Evolutionary conservation across 176 grass and related monocot species (phyloP).

Genomic region (Otatea glauca): DNA sequence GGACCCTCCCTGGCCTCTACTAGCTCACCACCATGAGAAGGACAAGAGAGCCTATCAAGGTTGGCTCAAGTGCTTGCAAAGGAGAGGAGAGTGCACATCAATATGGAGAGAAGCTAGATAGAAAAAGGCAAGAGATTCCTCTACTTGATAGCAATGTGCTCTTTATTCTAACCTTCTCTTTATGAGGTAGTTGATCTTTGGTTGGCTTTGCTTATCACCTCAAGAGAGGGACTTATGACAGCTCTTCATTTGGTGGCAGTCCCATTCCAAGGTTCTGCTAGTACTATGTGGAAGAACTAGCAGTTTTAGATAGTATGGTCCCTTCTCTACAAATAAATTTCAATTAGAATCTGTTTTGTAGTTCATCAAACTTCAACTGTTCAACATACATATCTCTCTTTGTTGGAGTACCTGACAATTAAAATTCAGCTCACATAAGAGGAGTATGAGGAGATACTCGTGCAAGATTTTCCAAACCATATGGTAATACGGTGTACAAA

Average conservation of each 20-base stretch:
- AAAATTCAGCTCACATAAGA: not conserved
- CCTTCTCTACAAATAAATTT: not conserved
- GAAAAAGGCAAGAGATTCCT: constrained; percentile 26
- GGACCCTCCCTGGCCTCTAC: constrained; percentile 25
- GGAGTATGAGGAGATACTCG: not conserved
- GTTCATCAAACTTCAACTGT: not conserved
- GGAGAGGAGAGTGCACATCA: constrained; percentile 30
- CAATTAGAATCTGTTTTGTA: not conserved
- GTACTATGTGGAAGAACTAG: not conserved
- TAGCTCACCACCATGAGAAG: constrained; percentile 39
- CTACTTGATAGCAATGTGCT: constrained; percentile 33
- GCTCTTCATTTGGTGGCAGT: constrained; percentile 26
- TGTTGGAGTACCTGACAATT: not conserved
- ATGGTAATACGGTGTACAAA: not conserved
- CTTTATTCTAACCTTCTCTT: constrained; percentile 26
- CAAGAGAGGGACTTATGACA: constrained; percentile 18
- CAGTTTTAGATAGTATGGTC: not conserved
- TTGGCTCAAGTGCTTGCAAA: constrained; percentile 41
- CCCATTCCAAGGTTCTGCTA: not conserved
- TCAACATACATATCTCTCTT: not conserved
- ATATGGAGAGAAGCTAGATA: constrained; percentile 8
- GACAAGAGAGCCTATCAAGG: constrained; percentile 46
- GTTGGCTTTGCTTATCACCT: constrained; percentile 38
- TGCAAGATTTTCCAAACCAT: constrained; percentile 20
- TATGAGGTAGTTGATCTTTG: constrained; percentile 11